phyloP scores from a whole-genome alignment of 2,329 filamentous ascomycete genomes.

The Acephala macrosclerotiorum region DNA sequence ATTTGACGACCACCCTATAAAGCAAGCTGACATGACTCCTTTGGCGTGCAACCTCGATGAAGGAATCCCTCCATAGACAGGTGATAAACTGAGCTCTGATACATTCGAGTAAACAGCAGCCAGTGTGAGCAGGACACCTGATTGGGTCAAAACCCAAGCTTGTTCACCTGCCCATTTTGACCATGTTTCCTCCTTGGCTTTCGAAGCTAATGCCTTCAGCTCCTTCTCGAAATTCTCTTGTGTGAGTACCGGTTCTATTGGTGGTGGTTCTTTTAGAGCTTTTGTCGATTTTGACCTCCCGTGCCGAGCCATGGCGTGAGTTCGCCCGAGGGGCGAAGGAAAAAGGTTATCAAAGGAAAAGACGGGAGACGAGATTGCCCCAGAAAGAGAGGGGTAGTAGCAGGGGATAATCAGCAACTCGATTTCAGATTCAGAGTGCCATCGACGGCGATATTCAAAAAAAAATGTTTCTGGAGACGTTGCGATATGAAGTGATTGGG shows the following conservation, averaged over 20 bases:
- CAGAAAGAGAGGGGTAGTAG: background rate
- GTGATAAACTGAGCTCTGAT: constrained; percentile 80
- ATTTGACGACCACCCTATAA: constrained; percentile 76
- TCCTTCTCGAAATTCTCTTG: constrained; percentile 47
- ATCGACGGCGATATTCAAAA: constrained; percentile 9
- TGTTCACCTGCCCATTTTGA: constrained; percentile 41
- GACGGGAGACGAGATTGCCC: constrained; percentile 4
- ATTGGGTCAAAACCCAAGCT: constrained; percentile 43
- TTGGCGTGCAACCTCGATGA: constrained; percentile 74
- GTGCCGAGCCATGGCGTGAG: constrained; percentile 30
- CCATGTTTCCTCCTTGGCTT: constrained; percentile 44
- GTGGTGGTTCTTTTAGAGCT: constrained; percentile 16
- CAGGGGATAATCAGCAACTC: background rate
- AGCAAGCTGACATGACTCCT: constrained; percentile 69
- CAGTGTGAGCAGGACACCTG: constrained; percentile 57
- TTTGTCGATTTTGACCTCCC: constrained; percentile 27
- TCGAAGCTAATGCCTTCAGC: constrained; percentile 42
- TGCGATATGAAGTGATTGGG: constrained; percentile 25
- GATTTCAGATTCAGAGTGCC: constrained; percentile 10
- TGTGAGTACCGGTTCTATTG: constrained; percentile 38
- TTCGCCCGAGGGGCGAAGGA: background rate
- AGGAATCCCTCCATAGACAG: constrained; percentile 88
- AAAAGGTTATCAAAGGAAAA: background rate
- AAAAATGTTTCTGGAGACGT: constrained; percentile 27
- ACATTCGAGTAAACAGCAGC: constrained; percentile 72